phyloP scores from a whole-genome alignment of 2,329 filamentous ascomycete genomes.

The Cercospora sp. region DNA sequence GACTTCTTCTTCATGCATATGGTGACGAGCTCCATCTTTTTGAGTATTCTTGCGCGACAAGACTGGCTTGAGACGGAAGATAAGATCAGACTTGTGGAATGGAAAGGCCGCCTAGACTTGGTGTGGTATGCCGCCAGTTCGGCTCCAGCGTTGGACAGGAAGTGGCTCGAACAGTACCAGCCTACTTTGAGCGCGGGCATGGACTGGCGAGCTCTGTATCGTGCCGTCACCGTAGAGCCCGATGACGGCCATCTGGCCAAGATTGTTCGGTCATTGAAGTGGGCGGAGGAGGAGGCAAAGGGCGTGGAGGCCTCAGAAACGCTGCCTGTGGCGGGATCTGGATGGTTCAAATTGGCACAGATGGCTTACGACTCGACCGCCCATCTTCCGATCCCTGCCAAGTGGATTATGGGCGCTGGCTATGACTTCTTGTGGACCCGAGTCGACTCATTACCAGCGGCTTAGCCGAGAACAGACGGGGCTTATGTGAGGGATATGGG shows the following conservation, averaged over 20 bases:
- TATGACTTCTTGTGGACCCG: background rate
- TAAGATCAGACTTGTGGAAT: conserved; percentile 30
- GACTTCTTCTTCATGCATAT: conserved; percentile 39
- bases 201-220: background rate
- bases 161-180: background rate
- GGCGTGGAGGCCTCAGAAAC: background rate
- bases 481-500: background rate
- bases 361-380: conserved; percentile 2
- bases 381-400: background rate
- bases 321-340: background rate
- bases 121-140: conserved; percentile 28
- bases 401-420: background rate
- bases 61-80: conserved; percentile 39
- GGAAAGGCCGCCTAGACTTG: conserved; percentile 32
- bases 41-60: conserved; percentile 36
- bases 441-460: background rate
- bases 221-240: background rate
- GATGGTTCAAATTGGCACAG: conserved; percentile 1
- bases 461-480: background rate
- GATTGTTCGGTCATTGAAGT: background rate
- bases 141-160: conserved; percentile 66
- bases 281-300: background rate
- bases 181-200: background rate
- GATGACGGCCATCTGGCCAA: conserved; percentile 1
- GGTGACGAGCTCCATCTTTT: conserved; percentile 40